Conservation (phyloP, 2,329 filamentous ascomycete species). For the Arthrobotrys megalospora region DNA sequence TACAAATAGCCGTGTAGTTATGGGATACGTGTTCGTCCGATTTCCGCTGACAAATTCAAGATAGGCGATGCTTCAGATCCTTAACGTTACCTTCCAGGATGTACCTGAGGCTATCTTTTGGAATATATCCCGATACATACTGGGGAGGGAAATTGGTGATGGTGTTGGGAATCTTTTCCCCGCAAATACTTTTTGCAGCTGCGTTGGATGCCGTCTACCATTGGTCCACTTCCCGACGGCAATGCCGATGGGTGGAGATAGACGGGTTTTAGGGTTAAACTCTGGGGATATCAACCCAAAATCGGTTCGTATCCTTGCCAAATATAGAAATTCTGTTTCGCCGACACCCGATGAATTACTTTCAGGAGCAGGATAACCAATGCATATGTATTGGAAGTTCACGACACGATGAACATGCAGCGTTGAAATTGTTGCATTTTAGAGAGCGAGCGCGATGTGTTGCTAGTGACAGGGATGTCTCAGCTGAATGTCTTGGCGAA, state of each 20-base stretch:
- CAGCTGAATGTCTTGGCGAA: neutral
- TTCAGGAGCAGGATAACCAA: too few species aligned
- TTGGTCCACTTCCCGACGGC: slow-evolving; percentile 14
- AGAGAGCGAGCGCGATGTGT: neutral
- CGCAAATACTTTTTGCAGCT: slow-evolving; percentile 8
- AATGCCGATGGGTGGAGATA: slow-evolving; percentile 21
- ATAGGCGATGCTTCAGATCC: slow-evolving; percentile 18
- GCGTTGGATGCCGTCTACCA: neutral
- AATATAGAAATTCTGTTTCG: neutral
- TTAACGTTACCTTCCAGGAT: slow-evolving; percentile 18
- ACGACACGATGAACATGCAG: too few species aligned
- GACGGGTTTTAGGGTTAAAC: slow-evolving; percentile 10
- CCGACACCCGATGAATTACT: neutral
- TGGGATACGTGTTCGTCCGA: slow-evolving; percentile 35
- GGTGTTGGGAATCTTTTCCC: slow-evolving; percentile 17
- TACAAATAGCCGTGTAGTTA: slow-evolving; percentile 14
- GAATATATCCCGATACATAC: neutral
- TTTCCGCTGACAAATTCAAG: slow-evolving; percentile 37
- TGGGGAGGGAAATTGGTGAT: slow-evolving; percentile 1
- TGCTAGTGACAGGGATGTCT: neutral
- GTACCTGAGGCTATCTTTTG: neutral
- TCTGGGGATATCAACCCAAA: neutral
- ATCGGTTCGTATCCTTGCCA: neutral
- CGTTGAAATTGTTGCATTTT: slow-evolving; percentile 27
- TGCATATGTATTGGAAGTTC: too few species aligned